These are phyloP conservation scores for Metschnikowia peoriensis DNA, from an alignment of 805 yeast species.

Conservation along the genomic window DNA sequence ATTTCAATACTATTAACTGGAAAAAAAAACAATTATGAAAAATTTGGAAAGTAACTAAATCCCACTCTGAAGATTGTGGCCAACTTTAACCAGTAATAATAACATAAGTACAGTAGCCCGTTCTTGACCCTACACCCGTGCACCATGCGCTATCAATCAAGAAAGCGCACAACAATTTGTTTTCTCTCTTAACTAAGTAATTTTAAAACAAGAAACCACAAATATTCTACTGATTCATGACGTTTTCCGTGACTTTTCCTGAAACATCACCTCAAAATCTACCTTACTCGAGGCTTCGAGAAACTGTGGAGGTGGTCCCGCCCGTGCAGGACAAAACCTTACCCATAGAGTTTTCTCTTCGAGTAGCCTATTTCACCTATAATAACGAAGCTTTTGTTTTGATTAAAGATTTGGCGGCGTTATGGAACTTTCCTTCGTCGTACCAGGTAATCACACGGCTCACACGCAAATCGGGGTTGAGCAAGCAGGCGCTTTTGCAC, in stretches of 20 bases:
- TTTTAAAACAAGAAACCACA: not conserved
- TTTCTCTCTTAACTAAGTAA: not conserved
- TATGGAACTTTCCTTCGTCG: constrained; percentile 43
- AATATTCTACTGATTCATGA: not conserved
- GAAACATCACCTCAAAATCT: not conserved
- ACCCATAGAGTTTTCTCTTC: constrained; percentile 7
- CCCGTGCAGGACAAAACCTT: constrained; percentile 5
- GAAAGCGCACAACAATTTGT: not conserved
- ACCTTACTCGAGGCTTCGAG: constrained; percentile 11
- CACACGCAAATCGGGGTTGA: constrained; percentile 11
- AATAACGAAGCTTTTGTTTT: constrained; percentile 22
- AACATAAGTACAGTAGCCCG: no score
- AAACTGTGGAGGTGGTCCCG: constrained; percentile 4
- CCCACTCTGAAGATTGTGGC: no score
- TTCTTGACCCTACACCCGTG: constrained; percentile 3
- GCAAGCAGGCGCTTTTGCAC: constrained; percentile 18
- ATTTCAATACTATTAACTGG: no score
- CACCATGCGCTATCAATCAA: not conserved
- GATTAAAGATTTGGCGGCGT: constrained; percentile 28
- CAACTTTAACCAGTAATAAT: no score
- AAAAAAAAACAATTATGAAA: no score
- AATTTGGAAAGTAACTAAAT: no score
- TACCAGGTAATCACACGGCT: constrained; percentile 33
- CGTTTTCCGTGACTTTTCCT: constrained; percentile 3
- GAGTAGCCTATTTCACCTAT: constrained; percentile 13